These are phyloP conservation scores for Solanum chaucha DNA, from an alignment of 257 asterid species.

Conservation along the genomic window DNA sequence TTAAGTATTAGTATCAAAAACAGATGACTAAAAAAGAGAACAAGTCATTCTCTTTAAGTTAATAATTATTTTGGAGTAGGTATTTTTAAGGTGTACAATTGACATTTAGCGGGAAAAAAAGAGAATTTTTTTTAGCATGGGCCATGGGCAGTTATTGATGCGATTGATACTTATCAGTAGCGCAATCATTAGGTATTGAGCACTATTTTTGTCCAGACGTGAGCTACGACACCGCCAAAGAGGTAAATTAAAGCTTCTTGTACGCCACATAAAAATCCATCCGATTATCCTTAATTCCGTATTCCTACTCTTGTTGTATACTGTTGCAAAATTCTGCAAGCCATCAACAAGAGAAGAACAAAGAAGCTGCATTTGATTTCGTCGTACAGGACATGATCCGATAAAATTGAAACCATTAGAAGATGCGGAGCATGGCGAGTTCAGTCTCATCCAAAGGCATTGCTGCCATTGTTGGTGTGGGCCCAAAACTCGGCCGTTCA, in stretches of 20 bases:
- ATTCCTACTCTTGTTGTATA: background rate
- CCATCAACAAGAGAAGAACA: background rate
- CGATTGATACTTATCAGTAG: background rate
- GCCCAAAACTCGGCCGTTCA: slow-evolving; percentile 76
- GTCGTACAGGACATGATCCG: background rate
- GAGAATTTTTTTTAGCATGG: background rate
- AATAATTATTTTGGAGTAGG: background rate
- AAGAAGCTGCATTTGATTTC: background rate
- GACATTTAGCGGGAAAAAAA: background rate
- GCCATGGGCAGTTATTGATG: background rate
- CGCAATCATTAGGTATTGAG: background rate
- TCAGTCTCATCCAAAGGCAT: slow-evolving; percentile 52
- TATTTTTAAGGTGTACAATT: background rate
- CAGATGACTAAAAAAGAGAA: too few species aligned
- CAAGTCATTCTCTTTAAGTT: too few species aligned
- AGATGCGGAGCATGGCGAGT: slow-evolving; percentile 47
- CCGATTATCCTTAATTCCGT: background rate
- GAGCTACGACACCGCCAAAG: background rate
- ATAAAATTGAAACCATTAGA: background rate
- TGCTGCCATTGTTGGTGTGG: slow-evolving; percentile 90
- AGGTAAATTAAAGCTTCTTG: background rate
- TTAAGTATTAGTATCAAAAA: too few species aligned
- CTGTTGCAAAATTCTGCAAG: background rate
- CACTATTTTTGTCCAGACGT: background rate
- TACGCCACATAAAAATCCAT: background rate